Base-by-base conservation (phyloP, 2,329 filamentous ascomycete species). In the Hyphodiscus sp. region DNA sequence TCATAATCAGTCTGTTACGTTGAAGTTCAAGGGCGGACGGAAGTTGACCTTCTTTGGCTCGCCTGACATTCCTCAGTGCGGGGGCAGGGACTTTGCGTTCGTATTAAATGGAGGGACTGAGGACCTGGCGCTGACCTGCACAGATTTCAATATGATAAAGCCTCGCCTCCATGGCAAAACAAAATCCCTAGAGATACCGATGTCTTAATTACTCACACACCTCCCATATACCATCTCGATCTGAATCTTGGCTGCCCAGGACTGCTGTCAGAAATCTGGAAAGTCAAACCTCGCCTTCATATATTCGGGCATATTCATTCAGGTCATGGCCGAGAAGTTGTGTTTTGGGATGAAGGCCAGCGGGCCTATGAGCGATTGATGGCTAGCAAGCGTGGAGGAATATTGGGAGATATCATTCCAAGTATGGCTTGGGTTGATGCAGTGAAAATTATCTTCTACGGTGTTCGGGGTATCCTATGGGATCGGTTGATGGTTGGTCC, bases 31-130 rank as follows among this genome's bases (percentile, higher is more conserved):
- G 48, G 76, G 74, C 18, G 75, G 76, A 4, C 78, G 87, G 49
- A 75, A 73, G 20, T 70, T 94, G 53, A 84, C 78, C 49, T 73
- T 97, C 56, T 95, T 90, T 71, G 92, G 92, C 10, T 85, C 85
- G 0, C 88, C 90, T 1, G 85, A 91, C 62, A 84, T 95, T 61
- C 91, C 91, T 1, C 74, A 78, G 50, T 87, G 88, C 65, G 86
- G 89, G n/a, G 82, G 83, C 43, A 71, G 74, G 10, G 79, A 85
- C 20, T 86, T 88, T 72, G 90, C 81, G 71, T 77, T 63, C 50
- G 67, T 54, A 20, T 8, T 50, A 15, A 19, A 11, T 42, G 4
- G 2, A 49, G 4, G 6, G 2, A 2, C 10, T 11, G 11, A 19
- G 5, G 15, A n/a, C 23, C n/a, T 10, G 45, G 7, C 19, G 29